Evolutionary conservation across 805 yeast species (phyloP), one percentile per base, ranked within the genome.

Genomic region (Myxozyma vanderwaltii): DNA sequence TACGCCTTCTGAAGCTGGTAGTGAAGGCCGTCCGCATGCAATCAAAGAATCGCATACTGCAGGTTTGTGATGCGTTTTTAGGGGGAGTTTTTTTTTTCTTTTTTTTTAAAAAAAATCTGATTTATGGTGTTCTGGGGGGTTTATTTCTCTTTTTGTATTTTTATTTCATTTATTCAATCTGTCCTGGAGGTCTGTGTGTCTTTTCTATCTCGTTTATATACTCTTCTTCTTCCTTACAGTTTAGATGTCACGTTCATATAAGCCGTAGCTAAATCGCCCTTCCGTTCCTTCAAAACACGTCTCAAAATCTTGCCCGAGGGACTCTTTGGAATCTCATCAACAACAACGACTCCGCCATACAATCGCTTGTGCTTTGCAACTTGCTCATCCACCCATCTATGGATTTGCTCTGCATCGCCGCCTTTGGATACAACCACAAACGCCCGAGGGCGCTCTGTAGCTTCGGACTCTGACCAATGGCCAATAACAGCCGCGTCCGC

Each of bases 231-330:
- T 17, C 13, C 7, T 24, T 38, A 53, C 43, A 53, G 24, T 27
- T 53, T 53, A 23, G 57, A 39, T 2, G 31, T n/a, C 19, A 29
- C 36, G 13, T 17, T 36, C 49, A 12, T 45, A 33, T 35, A 33
- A 17, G 6, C 41, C 3, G 43, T 51, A n/a, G 36, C 55, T 23
- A 29, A 19, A 41, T 44, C 56, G 3, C 47, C 53, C 40, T 36
- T 50, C 4, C 63, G 57, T n/a, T 51, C 54, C 35, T 29, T 44
- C 38, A 59, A 36, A 15, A 56, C 82, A 79, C 97, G 85, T 81
- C 97, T 84, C 86, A 90, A 86, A 68, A 91, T 90, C 81, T 91
- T 91, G 67, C 97, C 97, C 3, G 96, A 87, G 76, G 97, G 85
- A 27, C 96, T 89, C 81, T 91, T 91, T 74, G 97, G 97, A 71